Evolutionary conservation across 345 rosid genomes (phyloP), one percentile per base, ranked within the genome.

Genomic region (Gossypium thurberi): DNA sequence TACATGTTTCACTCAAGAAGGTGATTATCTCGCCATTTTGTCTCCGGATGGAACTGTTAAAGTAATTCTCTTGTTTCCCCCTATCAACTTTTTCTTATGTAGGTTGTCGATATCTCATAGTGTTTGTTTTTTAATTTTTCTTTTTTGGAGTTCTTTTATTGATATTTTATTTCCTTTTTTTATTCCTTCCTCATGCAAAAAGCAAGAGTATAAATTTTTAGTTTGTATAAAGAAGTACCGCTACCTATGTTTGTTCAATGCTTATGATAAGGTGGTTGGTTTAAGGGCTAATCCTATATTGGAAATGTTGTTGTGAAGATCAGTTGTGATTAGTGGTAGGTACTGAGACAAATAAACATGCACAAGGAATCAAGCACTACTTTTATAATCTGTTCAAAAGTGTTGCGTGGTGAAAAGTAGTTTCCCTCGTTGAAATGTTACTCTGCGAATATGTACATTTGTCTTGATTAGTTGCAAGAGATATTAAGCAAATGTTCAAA

Each of bases 1-100:
- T 66, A 77, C 86, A 18, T 80, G 86, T 43, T 83, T 83, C 69
- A 78, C 79, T 68, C 74, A 76, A 10, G 78, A 77, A 23, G 86
- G 81, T 47, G 78, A 72, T 11, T 77, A 51, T 53, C 81, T 83
- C 28, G 84, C 84, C 55, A 71, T 83, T 60, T 52, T 79, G 37
- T 76, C 66, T 10, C 78, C 79, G 6, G 72, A 77, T 40, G 79
- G 81, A 25, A 68, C 72, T 62, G 50, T 81, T 46, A 81, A 78
- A 25, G 84, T 83, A 61, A 63, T 55, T 56, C 37, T 23, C 14
- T 58, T 57, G 40, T 33, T 33, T 25, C 33, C 37, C 18, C 51
- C 28, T 53, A 3, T 20, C 40, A 33, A 2, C 13, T 57, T 57
- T 23, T 23, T 23, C 21, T 10, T 57, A 13, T 13, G 13, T 66